Conservation (phyloP, 345 rosid genomes). For the Pistacia atlantica region DNA sequence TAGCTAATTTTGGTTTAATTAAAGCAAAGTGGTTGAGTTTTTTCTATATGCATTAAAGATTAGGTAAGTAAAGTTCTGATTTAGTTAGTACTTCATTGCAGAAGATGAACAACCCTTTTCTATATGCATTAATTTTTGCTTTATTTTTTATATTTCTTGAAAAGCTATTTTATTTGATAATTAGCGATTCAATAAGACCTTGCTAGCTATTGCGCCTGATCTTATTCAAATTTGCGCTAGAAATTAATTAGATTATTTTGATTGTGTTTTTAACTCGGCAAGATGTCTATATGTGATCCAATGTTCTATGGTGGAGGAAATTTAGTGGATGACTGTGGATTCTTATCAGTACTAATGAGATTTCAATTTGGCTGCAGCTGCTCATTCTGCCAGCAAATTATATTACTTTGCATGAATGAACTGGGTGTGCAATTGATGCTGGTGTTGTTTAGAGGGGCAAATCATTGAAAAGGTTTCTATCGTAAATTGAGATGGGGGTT, state of each 20-base stretch:
- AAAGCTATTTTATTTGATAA: not conserved
- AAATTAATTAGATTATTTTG: not conserved
- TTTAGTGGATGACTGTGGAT: constrained; percentile 1
- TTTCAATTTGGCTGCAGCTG: constrained; percentile 6
- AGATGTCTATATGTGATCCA: not conserved
- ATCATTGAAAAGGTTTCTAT: constrained; percentile 4
- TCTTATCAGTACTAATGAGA: not conserved
- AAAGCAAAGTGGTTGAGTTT: not conserved
- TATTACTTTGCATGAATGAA: constrained; percentile 2
- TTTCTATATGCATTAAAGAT: not conserved
- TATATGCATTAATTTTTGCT: not conserved
- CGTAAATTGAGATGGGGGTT: constrained; percentile 44
- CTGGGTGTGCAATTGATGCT: constrained; percentile 6
- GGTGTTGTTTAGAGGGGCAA: not conserved
- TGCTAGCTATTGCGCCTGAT: not conserved
- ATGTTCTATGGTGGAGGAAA: constrained; percentile 9
- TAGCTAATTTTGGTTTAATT: not conserved
- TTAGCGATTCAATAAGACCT: not conserved
- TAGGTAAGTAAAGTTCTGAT: constrained; percentile 6
- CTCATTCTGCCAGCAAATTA: not conserved
- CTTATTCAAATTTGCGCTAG: not conserved
- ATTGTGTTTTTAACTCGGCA: not conserved
- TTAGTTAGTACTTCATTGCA: not conserved
- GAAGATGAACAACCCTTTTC: not conserved
- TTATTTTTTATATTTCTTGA: not conserved